Evolutionary conservation across 331 rosid species (phyloP).

Genomic region (Pyracantha coccinea): DNA sequence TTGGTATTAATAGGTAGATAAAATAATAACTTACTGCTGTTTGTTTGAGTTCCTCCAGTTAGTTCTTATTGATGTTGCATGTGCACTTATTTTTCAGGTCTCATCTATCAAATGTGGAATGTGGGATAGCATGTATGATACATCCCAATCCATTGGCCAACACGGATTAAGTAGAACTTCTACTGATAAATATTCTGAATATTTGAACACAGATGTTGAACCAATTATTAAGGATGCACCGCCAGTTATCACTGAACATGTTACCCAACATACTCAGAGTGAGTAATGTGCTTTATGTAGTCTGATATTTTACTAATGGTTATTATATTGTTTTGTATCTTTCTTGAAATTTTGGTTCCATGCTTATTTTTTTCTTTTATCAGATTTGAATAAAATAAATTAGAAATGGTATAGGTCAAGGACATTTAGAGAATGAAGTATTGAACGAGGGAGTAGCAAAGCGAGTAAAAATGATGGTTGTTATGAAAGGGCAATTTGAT

Average conservation of each 20-base stretch:
- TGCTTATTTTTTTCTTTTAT: neutral
- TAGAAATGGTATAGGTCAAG: neutral
- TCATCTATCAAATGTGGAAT: slow-evolving; percentile 65
- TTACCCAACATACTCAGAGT: slow-evolving; percentile 28
- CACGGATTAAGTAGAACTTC: slow-evolving; percentile 27
- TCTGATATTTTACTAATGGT: neutral
- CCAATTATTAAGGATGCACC: slow-evolving; percentile 32
- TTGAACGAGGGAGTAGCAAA: neutral
- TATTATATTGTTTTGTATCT: neutral
- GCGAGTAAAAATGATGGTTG: neutral
- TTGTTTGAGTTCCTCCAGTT: neutral
- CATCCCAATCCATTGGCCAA: slow-evolving; percentile 44
- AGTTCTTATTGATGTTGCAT: neutral
- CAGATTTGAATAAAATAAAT: neutral
- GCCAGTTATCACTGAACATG: slow-evolving; percentile 5
- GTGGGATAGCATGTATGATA: slow-evolving; percentile 80
- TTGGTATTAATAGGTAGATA: neutral
- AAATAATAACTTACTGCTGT: neutral
- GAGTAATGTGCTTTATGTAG: slow-evolving; percentile 28
- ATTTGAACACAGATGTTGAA: slow-evolving; percentile 51
- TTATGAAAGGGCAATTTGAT: neutral
- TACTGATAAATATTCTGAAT: slow-evolving; percentile 27
- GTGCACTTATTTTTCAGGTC: slow-evolving; percentile 33
- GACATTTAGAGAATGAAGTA: neutral
- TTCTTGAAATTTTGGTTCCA: neutral